These are phyloP conservation scores for Puccinia sorghi DNA, from an alignment of 1,284 basidiomycete species.

Conservation along the genomic window DNA sequence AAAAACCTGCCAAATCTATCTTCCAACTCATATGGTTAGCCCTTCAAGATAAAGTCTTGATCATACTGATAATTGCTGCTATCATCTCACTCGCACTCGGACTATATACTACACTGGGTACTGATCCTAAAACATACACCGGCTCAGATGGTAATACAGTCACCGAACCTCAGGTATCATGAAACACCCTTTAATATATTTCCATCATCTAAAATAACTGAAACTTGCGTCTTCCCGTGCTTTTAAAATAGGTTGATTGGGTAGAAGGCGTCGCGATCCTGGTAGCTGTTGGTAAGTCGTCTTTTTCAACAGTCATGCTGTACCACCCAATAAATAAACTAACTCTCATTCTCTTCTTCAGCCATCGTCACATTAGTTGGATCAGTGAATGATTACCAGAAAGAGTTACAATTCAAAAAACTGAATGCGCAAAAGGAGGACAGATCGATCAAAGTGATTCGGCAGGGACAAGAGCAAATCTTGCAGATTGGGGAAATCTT, in stretches of 20 bases:
- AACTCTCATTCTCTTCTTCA: slow-evolving; percentile 55
- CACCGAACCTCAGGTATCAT: slow-evolving; percentile 36
- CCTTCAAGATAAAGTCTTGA: slow-evolving; percentile 92
- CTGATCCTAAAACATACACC: slow-evolving; percentile 63
- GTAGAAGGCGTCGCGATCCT: slow-evolving; percentile 98
- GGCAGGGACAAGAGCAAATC: slow-evolving; percentile 51
- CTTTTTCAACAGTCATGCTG: background rate
- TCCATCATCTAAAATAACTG: background rate
- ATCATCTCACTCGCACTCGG: slow-evolving; percentile 90
- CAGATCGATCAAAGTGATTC: slow-evolving; percentile 50
- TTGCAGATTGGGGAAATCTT: slow-evolving; percentile 49
- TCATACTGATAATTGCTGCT: slow-evolving; percentile 85
- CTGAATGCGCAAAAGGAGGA: slow-evolving; percentile 52
- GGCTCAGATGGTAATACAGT: slow-evolving; percentile 56
- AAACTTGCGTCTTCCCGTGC: background rate
- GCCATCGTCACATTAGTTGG: slow-evolving; percentile 54
- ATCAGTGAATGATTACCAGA: slow-evolving; percentile 52
- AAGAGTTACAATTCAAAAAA: slow-evolving; percentile 52
- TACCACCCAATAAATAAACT: too few relatives aligned
- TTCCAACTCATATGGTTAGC: slow-evolving; percentile 89
- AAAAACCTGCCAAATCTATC: slow-evolving; percentile 74
- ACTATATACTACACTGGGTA: slow-evolving; percentile 87
- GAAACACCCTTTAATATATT: background rate
- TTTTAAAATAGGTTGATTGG: slow-evolving; percentile 69
- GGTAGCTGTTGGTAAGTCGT: slow-evolving; percentile 64